A percentile compares a stretch with the other conserved stretches of the same genome.
These are phyloP conservation scores for Heterobasidion irregulare DNA, from an alignment of 1,284 basidiomycete genomes.

Conservation along the genomic window DNA sequence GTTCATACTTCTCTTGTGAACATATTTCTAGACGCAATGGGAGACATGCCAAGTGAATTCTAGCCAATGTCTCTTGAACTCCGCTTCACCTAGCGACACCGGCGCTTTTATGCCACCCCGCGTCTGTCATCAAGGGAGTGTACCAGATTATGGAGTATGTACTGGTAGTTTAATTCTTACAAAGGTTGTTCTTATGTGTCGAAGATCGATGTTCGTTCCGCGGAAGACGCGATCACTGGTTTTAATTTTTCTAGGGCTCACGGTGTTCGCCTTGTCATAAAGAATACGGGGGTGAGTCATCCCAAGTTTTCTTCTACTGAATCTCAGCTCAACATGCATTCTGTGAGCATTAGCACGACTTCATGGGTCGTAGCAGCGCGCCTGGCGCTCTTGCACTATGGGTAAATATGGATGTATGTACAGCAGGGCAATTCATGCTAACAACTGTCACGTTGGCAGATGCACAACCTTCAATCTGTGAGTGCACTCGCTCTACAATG, in stretches of 20 bases:
- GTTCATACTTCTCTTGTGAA: background rate
- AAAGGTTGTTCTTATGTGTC: background rate
- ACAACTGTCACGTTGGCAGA: background rate
- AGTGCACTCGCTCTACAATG: too few relatives aligned
- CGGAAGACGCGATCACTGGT: conserved; percentile 12
- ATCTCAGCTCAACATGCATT: background rate
- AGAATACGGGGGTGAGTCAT: background rate
- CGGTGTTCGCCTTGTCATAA: conserved; percentile 11
- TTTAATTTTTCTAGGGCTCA: conserved; percentile 14
- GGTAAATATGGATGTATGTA: background rate
- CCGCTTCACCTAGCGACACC: background rate
- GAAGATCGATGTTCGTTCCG: conserved; percentile 13
- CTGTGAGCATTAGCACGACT: background rate
- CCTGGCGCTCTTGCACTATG: conserved; percentile 6
- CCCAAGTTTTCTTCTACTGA: background rate
- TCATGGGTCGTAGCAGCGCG: conserved; percentile 5
- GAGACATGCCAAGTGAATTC: conserved; percentile 4
- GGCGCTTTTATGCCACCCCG: conserved; percentile 3
- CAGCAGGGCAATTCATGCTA: background rate
- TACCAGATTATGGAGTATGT: conserved; percentile 4
- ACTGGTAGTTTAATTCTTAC: background rate
- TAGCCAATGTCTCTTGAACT: conserved; percentile 6
- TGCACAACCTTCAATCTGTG: background rate
- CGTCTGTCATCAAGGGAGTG: conserved; percentile 3
- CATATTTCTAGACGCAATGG: conserved; percentile 3